Conservation (phyloP, 2,329 filamentous ascomycete genomes). For the Domatiomyces globalis region DNA sequence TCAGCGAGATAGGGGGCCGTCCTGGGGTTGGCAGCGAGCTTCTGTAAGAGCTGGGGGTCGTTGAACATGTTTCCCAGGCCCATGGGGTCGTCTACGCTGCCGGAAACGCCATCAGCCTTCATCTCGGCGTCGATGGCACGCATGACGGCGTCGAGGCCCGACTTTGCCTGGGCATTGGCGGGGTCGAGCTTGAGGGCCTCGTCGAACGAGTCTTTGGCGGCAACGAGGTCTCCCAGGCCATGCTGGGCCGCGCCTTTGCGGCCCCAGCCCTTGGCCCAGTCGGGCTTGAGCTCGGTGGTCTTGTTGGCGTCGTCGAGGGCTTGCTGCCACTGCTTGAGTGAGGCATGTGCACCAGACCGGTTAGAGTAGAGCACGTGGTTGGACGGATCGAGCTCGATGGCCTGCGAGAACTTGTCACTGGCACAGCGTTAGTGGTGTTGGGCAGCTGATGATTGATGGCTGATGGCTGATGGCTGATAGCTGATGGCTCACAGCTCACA, state of each 20-base stretch:
- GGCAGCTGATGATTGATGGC: conserved; percentile 1
- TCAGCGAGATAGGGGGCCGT: conserved; percentile 70
- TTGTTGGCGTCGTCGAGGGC: conserved; percentile 84
- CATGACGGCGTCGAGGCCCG: conserved; percentile 69
- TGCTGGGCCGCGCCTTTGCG: conserved; percentile 86
- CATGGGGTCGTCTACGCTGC: conserved; percentile 51
- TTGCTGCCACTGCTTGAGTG: conserved; percentile 72
- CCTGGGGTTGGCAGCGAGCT: conserved; percentile 90
- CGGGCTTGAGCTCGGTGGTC: conserved; percentile 85
- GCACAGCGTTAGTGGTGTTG: conserved; percentile 4
- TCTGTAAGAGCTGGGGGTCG: conserved; percentile 77
- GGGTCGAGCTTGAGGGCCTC: conserved; percentile 88
- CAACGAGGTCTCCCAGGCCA: conserved; percentile 71
- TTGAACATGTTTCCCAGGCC: conserved; percentile 88
- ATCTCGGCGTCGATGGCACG: conserved; percentile 74
- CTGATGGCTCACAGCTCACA: too few species aligned
- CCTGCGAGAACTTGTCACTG: conserved; percentile 87
- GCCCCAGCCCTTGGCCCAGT: conserved; percentile 95
- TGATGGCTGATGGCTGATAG: conserved; percentile 18
- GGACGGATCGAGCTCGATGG: conserved; percentile 69
- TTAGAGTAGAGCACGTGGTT: conserved; percentile 99
- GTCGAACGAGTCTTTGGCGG: conserved; percentile 79
- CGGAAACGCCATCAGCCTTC: conserved; percentile 43
- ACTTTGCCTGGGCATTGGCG: conserved; percentile 82
- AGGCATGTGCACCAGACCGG: conserved; percentile 74